Percentiles rank a stretch among this genome's conserved stretches.
Evolutionary conservation across 176 grass and related monocot species (phyloP).

Genomic region (Leersia perrieri): DNA sequence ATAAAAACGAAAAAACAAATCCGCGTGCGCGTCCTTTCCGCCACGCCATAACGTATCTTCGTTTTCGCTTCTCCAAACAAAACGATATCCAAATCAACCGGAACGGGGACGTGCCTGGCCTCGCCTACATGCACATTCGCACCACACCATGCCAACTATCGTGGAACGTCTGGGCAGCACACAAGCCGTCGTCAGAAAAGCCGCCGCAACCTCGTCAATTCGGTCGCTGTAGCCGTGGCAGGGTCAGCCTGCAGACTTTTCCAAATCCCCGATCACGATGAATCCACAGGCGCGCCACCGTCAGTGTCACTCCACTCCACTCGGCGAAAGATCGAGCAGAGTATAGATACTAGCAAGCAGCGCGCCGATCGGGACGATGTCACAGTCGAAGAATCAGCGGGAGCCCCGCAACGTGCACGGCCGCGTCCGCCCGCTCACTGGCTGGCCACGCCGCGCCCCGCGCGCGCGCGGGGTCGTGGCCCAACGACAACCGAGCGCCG

Average conservation of each 20-base stretch:
- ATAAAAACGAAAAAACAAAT: conserved; percentile 5
- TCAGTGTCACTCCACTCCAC: background rate
- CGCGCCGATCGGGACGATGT: background rate
- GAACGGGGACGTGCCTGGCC: background rate
- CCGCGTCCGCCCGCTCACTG: background rate
- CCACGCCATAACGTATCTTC: background rate
- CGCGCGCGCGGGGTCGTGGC: background rate
- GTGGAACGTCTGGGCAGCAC: conserved; percentile 24
- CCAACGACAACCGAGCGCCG: background rate
- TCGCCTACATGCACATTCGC: background rate
- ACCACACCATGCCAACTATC: conserved; percentile 3
- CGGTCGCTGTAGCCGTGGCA: conserved; percentile 8
- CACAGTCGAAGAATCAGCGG: background rate
- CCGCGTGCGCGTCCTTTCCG: background rate
- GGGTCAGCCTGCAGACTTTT: background rate
- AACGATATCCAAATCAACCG: background rate
- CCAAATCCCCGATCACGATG: background rate
- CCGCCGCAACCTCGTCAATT: background rate
- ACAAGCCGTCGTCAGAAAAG: background rate
- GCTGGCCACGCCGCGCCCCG: too few relatives aligned
- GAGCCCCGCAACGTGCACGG: background rate
- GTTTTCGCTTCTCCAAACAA: background rate
- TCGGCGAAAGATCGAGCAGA: too few relatives aligned
- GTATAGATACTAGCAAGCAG: too few relatives aligned
- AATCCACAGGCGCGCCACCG: background rate